phyloP scores from a whole-genome alignment of 2,329 filamentous ascomycete species.

The Rosellinia necatrix region DNA sequence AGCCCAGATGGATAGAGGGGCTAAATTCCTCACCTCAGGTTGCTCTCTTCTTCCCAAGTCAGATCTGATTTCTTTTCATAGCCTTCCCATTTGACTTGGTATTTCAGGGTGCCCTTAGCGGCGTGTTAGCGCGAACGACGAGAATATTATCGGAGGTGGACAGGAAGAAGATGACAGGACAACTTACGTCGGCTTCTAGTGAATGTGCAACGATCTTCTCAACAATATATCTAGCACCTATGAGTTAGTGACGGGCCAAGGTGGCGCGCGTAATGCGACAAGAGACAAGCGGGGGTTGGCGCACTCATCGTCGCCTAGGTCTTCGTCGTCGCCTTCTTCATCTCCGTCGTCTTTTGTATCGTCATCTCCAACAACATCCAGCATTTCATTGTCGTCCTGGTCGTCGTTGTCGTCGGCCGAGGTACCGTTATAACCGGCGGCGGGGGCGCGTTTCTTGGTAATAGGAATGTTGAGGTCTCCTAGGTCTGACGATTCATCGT shows the following conservation, averaged over 20 bases:
- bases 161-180: neutral
- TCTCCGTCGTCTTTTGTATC: constrained; percentile 25
- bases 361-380: constrained; percentile 26
- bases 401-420: constrained; percentile 19
- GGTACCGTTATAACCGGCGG: constrained; percentile 14
- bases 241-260: constrained; percentile 13
- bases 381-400: constrained; percentile 36
- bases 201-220: constrained; percentile 73
- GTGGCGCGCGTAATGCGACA: neutral
- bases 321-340: constrained; percentile 41
- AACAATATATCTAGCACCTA: constrained; percentile 65
- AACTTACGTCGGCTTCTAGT: constrained; percentile 58
- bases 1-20: constrained; percentile 14
- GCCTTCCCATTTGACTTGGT: constrained; percentile 81
- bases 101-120: constrained; percentile 57
- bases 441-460: constrained; percentile 19
- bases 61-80: constrained; percentile 71
- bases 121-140: constrained; percentile 9
- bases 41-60: constrained; percentile 81
- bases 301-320: constrained; percentile 39
- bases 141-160: neutral
- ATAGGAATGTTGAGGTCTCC: constrained; percentile 32
- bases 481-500: constrained; percentile 47
- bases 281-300: constrained; percentile 4
- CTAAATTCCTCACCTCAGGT: constrained; percentile 57